Evolutionary conservation across 1,284 basidiomycete genomes (phyloP).

Genomic region (Irpex rosettiformis): DNA sequence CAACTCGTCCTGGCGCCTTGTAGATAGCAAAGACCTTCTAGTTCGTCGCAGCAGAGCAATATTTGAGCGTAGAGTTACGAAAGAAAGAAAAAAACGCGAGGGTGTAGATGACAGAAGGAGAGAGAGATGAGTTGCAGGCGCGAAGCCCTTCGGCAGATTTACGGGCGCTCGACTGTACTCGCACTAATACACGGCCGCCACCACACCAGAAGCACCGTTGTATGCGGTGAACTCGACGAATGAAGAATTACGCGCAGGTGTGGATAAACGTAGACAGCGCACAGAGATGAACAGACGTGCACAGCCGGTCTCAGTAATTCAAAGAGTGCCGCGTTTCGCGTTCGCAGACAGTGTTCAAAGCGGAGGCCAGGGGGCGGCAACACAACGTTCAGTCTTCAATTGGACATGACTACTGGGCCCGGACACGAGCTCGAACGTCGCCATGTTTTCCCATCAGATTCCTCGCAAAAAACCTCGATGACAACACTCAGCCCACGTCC

Average conservation of each 20-base stretch:
- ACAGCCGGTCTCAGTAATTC: neutral
- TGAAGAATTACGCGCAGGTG: neutral
- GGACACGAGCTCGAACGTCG: neutral
- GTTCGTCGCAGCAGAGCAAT: neutral
- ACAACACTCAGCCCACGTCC: constrained; percentile 5
- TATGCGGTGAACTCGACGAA: neutral
- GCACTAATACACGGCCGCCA: neutral
- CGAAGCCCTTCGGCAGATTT: constrained; percentile 6
- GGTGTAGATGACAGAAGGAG: neutral
- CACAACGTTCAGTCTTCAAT: neutral
- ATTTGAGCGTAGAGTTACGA: neutral
- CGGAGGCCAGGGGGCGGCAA: neutral
- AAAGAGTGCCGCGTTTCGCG: neutral
- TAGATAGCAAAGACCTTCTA: neutral
- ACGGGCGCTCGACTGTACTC: constrained; percentile 1
- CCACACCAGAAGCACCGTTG: neutral
- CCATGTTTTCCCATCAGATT: constrained; percentile 1
- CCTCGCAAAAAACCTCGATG: constrained; percentile 1
- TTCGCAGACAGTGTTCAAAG: neutral
- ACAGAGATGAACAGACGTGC: neutral
- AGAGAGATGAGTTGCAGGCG: constrained; percentile 2
- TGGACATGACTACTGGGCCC: neutral
- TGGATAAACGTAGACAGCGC: neutral
- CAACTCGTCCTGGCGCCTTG: neutral
- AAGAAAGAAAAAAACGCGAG: constrained; percentile 5